Conservation (phyloP, 805 yeast species). For the Ogataea parapolymorpha region DNA sequence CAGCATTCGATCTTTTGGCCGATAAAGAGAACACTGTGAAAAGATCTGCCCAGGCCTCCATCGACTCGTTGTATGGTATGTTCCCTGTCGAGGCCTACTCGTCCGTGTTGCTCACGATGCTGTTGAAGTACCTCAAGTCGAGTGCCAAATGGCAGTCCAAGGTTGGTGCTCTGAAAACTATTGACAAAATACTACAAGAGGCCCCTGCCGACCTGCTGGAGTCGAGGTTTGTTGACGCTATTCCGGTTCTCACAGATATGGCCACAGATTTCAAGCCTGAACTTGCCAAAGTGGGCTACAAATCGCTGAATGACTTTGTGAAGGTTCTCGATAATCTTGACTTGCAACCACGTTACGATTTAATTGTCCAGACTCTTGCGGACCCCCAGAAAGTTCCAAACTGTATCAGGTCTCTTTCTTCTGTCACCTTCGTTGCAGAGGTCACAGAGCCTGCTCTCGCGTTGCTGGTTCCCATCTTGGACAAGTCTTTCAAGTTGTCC, state of each 20-base stretch:
- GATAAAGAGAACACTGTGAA: constrained; percentile 87
- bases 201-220: constrained; percentile 85
- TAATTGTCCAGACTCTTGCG: constrained; percentile 83
- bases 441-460: constrained; percentile 96
- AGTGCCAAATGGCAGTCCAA: constrained; percentile 95
- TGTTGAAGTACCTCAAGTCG: constrained; percentile 63
- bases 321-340: constrained; percentile 89
- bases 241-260: constrained; percentile 84
- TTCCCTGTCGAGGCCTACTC: constrained; percentile 78
- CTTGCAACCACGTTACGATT: constrained; percentile 77
- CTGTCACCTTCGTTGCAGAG: constrained; percentile 97
- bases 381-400: constrained; percentile 86
- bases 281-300: constrained; percentile 79
- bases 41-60: constrained; percentile 79
- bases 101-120: constrained; percentile 59
- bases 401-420: constrained; percentile 83
- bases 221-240: constrained; percentile 67
- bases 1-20: constrained; percentile 67
- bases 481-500: constrained; percentile 80
- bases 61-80: constrained; percentile 64
- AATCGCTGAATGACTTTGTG: constrained; percentile 67
- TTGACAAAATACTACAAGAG: constrained; percentile 74
- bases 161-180: constrained; percentile 66
- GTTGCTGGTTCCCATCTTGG: constrained; percentile 85
- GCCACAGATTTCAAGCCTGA: constrained; percentile 97